A percentile compares a stretch with the other conserved stretches of the same genome.
Evolutionary conservation across 768 basidiomycete species (phyloP).

Genomic region (Tylopilus balloui): DNA sequence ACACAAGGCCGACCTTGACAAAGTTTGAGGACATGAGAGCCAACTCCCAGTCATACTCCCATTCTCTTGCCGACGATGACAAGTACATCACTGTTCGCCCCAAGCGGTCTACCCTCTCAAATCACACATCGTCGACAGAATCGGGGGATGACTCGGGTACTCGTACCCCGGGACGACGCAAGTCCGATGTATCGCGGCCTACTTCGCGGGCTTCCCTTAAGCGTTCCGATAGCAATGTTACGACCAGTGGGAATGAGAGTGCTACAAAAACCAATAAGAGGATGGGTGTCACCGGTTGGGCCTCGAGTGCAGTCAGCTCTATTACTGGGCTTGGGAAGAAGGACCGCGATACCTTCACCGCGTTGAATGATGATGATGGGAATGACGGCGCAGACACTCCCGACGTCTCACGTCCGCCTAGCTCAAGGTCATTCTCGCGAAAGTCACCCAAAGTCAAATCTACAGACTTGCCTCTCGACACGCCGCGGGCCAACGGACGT

Average conservation of each 20-base stretch:
- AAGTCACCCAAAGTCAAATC: slow-evolving; percentile 28
- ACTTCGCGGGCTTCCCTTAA: slow-evolving; percentile 59
- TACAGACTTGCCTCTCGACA: slow-evolving; percentile 22
- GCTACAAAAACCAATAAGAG: slow-evolving; percentile 38
- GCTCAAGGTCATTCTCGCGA: slow-evolving; percentile 31
- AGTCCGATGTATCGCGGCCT: slow-evolving; percentile 51
- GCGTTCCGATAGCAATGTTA: slow-evolving; percentile 54
- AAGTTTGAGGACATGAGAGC: slow-evolving; percentile 24
- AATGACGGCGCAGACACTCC: slow-evolving; percentile 19
- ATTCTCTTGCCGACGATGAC: slow-evolving; percentile 19
- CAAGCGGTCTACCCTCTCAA: slow-evolving; percentile 28
- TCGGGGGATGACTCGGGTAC: slow-evolving; percentile 34
- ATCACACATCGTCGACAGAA: slow-evolving; percentile 23
- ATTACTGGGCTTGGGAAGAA: slow-evolving; percentile 56
- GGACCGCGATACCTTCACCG: slow-evolving; percentile 58
- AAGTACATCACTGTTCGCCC: slow-evolving; percentile 34
- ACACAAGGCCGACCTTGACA: slow-evolving; percentile 27
- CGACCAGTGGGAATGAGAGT: slow-evolving; percentile 34
- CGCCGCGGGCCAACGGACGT: slow-evolving; percentile 29
- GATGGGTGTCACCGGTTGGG: slow-evolving; percentile 46
- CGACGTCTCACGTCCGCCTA: slow-evolving; percentile 33
- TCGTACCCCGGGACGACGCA: slow-evolving; percentile 31
- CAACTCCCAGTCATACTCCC: slow-evolving; percentile 15
- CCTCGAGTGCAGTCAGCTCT: slow-evolving; percentile 58
- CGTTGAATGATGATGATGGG: slow-evolving; percentile 45